These are phyloP conservation scores for Nowakowskiella sp. DNA, from an alignment of 192 early-diverging fungal genomes.

Conservation along the genomic window DNA sequence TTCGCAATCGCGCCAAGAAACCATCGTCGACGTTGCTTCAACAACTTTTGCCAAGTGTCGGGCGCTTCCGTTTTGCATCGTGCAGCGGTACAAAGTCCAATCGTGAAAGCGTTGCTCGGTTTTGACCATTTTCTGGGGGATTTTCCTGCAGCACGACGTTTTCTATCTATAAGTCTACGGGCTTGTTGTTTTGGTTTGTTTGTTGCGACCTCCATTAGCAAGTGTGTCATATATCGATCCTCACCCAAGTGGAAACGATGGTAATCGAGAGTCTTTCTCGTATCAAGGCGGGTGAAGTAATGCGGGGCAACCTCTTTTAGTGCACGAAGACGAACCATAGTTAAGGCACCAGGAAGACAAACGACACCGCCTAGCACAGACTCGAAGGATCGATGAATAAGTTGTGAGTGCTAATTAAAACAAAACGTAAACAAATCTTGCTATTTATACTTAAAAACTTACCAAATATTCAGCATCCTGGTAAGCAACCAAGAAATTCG, in stretches of 20 bases:
- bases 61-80: slow-evolving; percentile 38
- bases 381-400: slow-evolving; percentile 28
- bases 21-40: slow-evolving; percentile 43
- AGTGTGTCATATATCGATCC: slow-evolving; percentile 42
- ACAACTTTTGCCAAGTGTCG: slow-evolving; percentile 12
- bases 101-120: too few species aligned
- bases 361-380: slow-evolving; percentile 26
- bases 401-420: slow-evolving; percentile 29
- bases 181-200: slow-evolving; percentile 47
- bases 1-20: slow-evolving; percentile 32
- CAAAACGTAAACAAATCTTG: too few species aligned
- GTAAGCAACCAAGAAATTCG: too few species aligned
- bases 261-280: slow-evolving; percentile 36
- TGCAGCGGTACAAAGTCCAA: slow-evolving; percentile 35
- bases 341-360: slow-evolving; percentile 36
- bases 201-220: slow-evolving; percentile 32
- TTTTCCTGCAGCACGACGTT: too few species aligned
- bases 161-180: too few species aligned
- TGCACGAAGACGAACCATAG: slow-evolving; percentile 20
- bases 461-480: slow-evolving; percentile 12
- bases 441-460: slow-evolving; percentile 34
- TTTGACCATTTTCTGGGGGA: too few species aligned
- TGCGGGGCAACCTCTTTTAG: slow-evolving; percentile 2
- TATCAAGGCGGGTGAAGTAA: slow-evolving; percentile 11
- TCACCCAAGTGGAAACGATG: slow-evolving; percentile 36